Evolutionary conservation across 192 early-diverging fungal genomes (phyloP), one percentile per base, ranked within the genome.

Genomic region (Tieghemiomyces parasiticus): DNA sequence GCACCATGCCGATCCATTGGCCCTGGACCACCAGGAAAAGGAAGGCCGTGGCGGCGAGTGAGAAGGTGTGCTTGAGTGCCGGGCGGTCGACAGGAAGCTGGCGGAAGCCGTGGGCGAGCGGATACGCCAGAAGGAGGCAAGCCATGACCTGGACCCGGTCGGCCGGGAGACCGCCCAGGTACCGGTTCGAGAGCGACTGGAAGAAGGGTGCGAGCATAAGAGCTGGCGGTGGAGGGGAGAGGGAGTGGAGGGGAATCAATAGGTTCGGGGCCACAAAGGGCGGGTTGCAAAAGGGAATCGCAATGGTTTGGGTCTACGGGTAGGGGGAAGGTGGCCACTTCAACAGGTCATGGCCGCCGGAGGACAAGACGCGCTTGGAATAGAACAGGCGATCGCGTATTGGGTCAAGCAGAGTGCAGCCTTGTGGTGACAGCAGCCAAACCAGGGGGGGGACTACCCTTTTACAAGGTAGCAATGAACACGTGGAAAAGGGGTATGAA

Each of bases 141-240:
- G 73, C 63, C 3, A 80, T 65, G 19, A 79, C 67, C 24, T 74
- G 73, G 22, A 89, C 62, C 53, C 83, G 81, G 63, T 86, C 86
- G 10, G 65, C 60, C 4, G 80, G 59, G 9, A 76, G 63, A 4
- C 77, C 80, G 59, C 73, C 75, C 38, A 76, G 61, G 35, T 71
- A 74, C 4, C 31, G 32, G 4, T 35, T 51, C 26, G 73, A 74
- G 12, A 71, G 35, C 62, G 61, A 52, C 28, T 22, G 24, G n/a
- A 51, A 51, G 4, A 51, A 22, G 24, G 49, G 49, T n/a, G 49
- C 28, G 24, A 51, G 49, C 49, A 51, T 51, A 46, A n/a, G 12
- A 46, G n/a, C 12, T 14, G 12, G n/a, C 12, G n/a, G 44, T n/a
- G n/a, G 44, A 46, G n/a, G n/a, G 44, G n/a, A 46, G 44, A 46